Conservation (phyloP, 305 asterid species). For the Fraxinus sp. region DNA sequence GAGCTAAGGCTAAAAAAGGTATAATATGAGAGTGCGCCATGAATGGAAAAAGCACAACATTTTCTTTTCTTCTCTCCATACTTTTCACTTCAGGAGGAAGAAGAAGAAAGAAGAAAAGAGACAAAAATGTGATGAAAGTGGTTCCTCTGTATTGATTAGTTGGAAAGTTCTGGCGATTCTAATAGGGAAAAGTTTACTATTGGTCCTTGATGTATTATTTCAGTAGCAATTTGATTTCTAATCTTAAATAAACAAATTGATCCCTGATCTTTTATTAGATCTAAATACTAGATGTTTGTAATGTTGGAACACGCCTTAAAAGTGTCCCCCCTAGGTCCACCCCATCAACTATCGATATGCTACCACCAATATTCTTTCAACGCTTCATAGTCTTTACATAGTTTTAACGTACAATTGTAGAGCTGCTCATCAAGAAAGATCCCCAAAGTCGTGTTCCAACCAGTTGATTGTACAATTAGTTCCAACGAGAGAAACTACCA, state of each 20-base stretch:
- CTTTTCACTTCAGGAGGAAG: background rate
- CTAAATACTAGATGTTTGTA: background rate
- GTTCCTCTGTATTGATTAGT: background rate
- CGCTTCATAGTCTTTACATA: background rate
- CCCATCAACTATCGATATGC: background rate
- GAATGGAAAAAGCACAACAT: slow-evolving; percentile 34
- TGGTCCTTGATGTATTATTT: background rate
- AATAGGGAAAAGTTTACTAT: background rate
- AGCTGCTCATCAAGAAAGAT: too few species aligned
- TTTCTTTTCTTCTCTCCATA: slow-evolving; percentile 20
- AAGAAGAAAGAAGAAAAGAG: background rate
- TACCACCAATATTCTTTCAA: background rate
- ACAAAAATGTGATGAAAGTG: background rate
- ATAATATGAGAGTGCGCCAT: slow-evolving; percentile 37
- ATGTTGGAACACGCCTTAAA: background rate
- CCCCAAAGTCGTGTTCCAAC: background rate
- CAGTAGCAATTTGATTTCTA: background rate
- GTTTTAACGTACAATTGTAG: background rate
- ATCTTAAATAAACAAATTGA: background rate
- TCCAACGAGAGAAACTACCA: background rate
- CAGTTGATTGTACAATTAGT: background rate
- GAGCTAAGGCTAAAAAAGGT: slow-evolving; percentile 29
- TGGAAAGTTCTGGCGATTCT: background rate
- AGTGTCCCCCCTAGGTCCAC: background rate
- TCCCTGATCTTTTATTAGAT: background rate